Base-by-base conservation (phyloP, 2,329 filamentous ascomycete species). In the Sarocladium oryzae region DNA sequence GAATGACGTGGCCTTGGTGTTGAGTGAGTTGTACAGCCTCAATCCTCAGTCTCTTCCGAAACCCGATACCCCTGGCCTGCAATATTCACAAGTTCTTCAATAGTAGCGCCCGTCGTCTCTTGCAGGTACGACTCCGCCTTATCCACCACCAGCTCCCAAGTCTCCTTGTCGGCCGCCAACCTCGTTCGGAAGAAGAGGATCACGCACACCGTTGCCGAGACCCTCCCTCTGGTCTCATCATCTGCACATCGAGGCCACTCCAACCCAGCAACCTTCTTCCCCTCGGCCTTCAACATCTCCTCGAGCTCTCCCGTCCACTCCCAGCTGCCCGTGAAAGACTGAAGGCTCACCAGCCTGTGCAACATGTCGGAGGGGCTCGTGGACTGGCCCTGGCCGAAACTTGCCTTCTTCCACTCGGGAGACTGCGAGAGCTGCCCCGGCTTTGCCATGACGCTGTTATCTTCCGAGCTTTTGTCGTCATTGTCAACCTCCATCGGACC, bases 91-190 rank as follows among this genome's bases (percentile, higher is more conserved):
- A 48, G n/a, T n/a, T 37, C 32, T 32, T 49, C 16, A 8, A 37
- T 11, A 8, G 7, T 30, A 11, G 26, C 21, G 4, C 46, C 46
- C 2, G 46, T 37, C 18, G 13, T 36, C n/a, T 15, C 53, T 35
- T 55, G 51, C 30, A 83, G 50, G 78, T 79, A 85, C 0, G 43
- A 59, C 58, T 66, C 70, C 0, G 78, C 82, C 69, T 85, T 86
- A 9, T 77, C 75, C 15, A 76, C 79, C 35, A 86, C 66, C 70
- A 87, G 69, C 55, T 84, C 82, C 83, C 83, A 88, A 6, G 73
- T 71, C 2, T 81, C 82, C 60, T 69, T 66, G 49, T 78, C 69
- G 0, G 55, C 64, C 0, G 32, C 56, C 53, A 79, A 57, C 51
- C 68, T 73, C 36, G 49, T 61, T 58, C 78, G 72, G 54, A 87